Percentiles rank a stretch among this genome's conserved stretches.
These are phyloP conservation scores for Phytophthora citrophthora DNA, from an alignment of 352 stramenopile genomes.

Conservation along the genomic window DNA sequence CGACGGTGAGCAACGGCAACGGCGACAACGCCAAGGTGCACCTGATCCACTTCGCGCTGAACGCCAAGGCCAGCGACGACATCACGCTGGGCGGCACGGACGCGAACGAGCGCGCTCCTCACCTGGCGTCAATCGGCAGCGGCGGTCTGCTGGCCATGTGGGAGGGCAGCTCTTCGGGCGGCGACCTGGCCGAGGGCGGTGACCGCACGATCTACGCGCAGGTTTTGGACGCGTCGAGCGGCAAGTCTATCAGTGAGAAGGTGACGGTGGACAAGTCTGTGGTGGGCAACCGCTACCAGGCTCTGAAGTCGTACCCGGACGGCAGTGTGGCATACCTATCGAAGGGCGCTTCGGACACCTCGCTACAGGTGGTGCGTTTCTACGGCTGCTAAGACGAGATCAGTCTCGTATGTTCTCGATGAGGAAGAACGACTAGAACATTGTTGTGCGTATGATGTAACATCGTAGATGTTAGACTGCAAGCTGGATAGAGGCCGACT, in stretches of 20 bases:
- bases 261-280: conserved; percentile 50
- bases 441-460: neutral
- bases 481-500: neutral
- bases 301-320: conserved; percentile 55
- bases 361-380: conserved; percentile 59
- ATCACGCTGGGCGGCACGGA: conserved; percentile 57
- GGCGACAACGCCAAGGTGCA: conserved; percentile 59
- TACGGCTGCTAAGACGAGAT: neutral
- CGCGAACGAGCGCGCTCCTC: conserved; percentile 58
- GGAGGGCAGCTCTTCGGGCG: conserved; percentile 49
- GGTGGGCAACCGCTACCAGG: conserved; percentile 70
- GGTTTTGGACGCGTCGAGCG: conserved; percentile 46
- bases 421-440: neutral
- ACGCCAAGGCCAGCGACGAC: conserved; percentile 52
- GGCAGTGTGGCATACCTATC: conserved; percentile 60
- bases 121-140: conserved; percentile 47
- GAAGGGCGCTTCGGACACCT: conserved; percentile 44
- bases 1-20: conserved; percentile 61
- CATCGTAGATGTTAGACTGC: conserved; percentile 1
- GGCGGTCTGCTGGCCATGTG: conserved; percentile 55
- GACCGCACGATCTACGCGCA: conserved; percentile 58
- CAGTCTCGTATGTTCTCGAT: neutral
- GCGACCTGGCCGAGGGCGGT: conserved; percentile 35
- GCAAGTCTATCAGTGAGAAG: conserved; percentile 50
- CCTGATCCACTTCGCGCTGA: conserved; percentile 63